Percentiles rank a stretch among this genome's conserved stretches.
These are phyloP conservation scores for Aspergillus hancockii DNA, from an alignment of 495 filamentous ascomycete genomes.

Conservation along the genomic window DNA sequence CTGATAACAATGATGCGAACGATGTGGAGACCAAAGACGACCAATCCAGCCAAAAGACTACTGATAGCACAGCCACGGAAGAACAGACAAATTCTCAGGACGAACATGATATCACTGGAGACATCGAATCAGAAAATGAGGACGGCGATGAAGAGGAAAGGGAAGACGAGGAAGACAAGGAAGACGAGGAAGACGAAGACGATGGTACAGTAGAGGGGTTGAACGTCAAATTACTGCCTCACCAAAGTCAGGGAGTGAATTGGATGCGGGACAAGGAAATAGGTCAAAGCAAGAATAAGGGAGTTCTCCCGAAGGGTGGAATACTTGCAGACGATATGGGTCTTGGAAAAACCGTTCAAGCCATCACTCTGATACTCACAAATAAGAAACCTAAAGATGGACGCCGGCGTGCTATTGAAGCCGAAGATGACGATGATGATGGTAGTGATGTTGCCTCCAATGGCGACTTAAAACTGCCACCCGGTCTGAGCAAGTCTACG, in stretches of 20 bases:
- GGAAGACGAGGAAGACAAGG: conserved; percentile 52
- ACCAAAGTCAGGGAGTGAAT: conserved; percentile 86
- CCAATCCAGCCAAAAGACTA: conserved; percentile 53
- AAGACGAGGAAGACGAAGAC: conserved; percentile 69
- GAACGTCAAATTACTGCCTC: conserved; percentile 82
- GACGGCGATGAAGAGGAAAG: conserved; percentile 55
- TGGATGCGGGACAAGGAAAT: conserved; percentile 94
- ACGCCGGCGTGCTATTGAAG: conserved; percentile 22
- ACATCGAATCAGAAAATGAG: conserved; percentile 30
- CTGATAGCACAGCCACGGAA: conserved; percentile 1
- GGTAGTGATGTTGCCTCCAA: conserved; percentile 31
- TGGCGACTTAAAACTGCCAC: conserved; percentile 59
- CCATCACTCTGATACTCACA: conserved; percentile 79
- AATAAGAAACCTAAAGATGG: conserved; percentile 69
- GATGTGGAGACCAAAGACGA: conserved; percentile 41
- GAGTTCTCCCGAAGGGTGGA: conserved; percentile 79
- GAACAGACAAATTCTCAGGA: conserved; percentile 18
- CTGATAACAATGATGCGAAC: conserved; percentile 24
- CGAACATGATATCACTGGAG: conserved; percentile 24
- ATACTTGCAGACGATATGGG: conserved; percentile 95
- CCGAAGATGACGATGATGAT: conserved; percentile 33
- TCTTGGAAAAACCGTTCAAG: conserved; percentile 89
- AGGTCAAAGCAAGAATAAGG: conserved; percentile 70
- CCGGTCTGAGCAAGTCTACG: conserved; percentile 71
- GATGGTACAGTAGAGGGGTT: conserved; percentile 78